A percentile compares a stretch with the other conserved stretches of the same genome.
Evolutionary conservation across 1,284 basidiomycete species (phyloP).

Genomic region (Meira miltonrushii): DNA sequence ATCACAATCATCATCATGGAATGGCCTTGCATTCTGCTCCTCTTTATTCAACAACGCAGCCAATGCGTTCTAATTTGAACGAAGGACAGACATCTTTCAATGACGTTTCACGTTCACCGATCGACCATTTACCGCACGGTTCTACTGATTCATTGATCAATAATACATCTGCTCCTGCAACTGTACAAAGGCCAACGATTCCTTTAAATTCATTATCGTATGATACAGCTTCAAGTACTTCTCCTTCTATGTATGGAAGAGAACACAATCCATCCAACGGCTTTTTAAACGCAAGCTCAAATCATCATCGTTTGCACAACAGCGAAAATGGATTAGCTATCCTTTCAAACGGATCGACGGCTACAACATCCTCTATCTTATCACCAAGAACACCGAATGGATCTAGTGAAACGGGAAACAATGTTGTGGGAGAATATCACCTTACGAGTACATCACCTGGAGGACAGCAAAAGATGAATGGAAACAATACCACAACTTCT

Average conservation of each 20-base stretch:
- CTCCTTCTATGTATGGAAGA: background rate
- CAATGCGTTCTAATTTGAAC: too few species aligned
- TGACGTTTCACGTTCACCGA: background rate
- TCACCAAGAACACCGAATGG: constrained; percentile 28
- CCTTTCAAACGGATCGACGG: constrained; percentile 16
- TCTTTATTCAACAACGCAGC: too few species aligned
- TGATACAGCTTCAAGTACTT: background rate
- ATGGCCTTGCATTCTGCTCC: background rate
- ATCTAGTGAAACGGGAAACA: constrained; percentile 1
- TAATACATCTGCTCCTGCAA: background rate
- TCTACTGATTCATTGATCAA: too few species aligned
- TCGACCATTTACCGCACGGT: background rate
- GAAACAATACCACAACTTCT: constrained; percentile 8
- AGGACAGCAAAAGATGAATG: constrained; percentile 1
- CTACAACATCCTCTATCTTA: constrained; percentile 16
- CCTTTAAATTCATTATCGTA: background rate
- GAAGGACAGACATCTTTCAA: too few species aligned
- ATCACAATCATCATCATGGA: background rate
- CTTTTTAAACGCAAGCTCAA: constrained; percentile 4
- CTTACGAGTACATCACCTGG: constrained; percentile 7
- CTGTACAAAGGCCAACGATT: background rate
- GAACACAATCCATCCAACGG: constrained; percentile 9
- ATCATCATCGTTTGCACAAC: constrained; percentile 25
- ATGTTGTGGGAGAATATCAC: background rate
- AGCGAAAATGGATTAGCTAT: constrained; percentile 27